These are phyloP conservation scores for Casuarina cunninghamiana DNA, from an alignment of 306 rosid genomes.

Conservation along the genomic window DNA sequence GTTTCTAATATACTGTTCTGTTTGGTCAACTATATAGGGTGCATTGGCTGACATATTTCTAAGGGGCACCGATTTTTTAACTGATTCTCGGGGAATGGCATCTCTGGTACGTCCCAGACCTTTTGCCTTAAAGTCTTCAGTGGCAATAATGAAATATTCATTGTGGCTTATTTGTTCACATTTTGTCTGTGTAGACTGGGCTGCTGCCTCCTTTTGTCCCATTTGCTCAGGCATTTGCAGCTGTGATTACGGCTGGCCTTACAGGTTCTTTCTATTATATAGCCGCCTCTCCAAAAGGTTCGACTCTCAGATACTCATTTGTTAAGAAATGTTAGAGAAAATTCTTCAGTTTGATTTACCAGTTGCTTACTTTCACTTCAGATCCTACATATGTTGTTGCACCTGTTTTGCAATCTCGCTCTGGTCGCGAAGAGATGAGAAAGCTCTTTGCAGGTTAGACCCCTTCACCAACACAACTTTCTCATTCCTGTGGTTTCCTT, in stretches of 20 bases:
- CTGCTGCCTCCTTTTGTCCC: constrained; percentile 92
- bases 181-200: constrained; percentile 55
- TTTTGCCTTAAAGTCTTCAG: constrained; percentile 2
- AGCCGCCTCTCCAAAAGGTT: constrained; percentile 97
- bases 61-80: constrained; percentile 68
- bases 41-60: constrained; percentile 89
- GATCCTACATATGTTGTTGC: constrained; percentile 92
- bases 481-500: background rate
- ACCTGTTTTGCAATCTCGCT: constrained; percentile 74
- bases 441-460: constrained; percentile 84
- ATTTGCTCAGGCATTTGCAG: constrained; percentile 98
- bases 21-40: constrained; percentile 49
- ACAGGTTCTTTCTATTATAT: constrained; percentile 90
- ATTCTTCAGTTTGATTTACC: constrained; percentile 11
- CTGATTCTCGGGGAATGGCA: constrained; percentile 90
- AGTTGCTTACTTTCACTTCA: constrained; percentile 33
- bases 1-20: constrained; percentile 8
- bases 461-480: background rate
- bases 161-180: too few relatives aligned
- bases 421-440: constrained; percentile 75
- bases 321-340: background rate
- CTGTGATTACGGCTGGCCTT: constrained; percentile 83
- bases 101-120: constrained; percentile 56
- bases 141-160: constrained; percentile 10
- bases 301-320: constrained; percentile 3